Evolutionary conservation across 2,329 filamentous ascomycete genomes (phyloP).

Genomic region (Teratosphaeria nubilosa): DNA sequence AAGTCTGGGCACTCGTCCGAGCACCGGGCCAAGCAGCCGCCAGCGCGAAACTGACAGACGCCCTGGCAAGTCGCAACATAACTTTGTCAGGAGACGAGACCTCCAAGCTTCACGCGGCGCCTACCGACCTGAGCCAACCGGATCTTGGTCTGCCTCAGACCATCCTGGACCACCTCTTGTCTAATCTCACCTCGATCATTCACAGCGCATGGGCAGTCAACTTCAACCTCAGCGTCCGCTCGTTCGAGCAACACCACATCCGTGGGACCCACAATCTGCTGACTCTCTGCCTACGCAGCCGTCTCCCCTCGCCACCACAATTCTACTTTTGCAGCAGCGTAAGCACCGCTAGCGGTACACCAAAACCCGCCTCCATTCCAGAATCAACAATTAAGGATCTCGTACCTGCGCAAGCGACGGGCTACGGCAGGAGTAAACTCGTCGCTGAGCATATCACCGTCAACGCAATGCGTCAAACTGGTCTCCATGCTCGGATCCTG

Average conservation of each 20-base stretch:
- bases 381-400: conserved; percentile 22
- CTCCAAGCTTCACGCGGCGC: conserved; percentile 23
- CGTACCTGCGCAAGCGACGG: conserved; percentile 20
- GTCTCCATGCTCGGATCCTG: conserved; percentile 16
- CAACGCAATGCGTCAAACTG: conserved; percentile 14
- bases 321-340: conserved; percentile 32
- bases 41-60: conserved; percentile 26
- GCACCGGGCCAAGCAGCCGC: conserved; percentile 29
- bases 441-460: conserved; percentile 25
- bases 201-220: conserved; percentile 32
- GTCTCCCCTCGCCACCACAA: conserved; percentile 26
- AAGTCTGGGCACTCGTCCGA: conserved; percentile 45
- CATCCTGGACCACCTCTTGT: conserved; percentile 14
- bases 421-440: conserved; percentile 31
- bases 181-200: conserved; percentile 20
- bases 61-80: conserved; percentile 28
- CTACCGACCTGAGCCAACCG: conserved; percentile 18
- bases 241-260: conserved; percentile 25
- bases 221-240: conserved; percentile 27
- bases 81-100: conserved; percentile 18
- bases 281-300: conserved; percentile 16
- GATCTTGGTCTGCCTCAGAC: conserved; percentile 16
- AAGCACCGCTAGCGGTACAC: conserved; percentile 42
- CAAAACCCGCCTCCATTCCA: conserved; percentile 22
- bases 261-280: conserved; percentile 19